A percentile compares a stretch with the other conserved stretches of the same genome.
Evolutionary conservation across 257 asterid species (phyloP).

Genomic region (Plantago major): DNA sequence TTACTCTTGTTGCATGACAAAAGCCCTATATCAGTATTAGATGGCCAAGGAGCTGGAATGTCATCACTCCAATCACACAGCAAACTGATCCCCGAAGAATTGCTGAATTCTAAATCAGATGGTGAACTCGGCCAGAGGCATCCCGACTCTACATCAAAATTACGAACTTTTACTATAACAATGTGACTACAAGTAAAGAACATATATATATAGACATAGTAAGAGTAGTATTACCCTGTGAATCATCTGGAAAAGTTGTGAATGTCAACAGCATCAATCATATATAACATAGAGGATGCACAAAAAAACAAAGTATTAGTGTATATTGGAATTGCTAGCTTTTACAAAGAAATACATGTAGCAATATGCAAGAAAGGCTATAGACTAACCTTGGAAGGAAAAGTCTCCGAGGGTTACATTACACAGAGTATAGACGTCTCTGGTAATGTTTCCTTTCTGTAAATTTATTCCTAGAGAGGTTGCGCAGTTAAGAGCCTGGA

Average conservation of each 20-base stretch:
- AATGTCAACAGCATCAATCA: conserved; percentile 34
- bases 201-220: too few relatives aligned
- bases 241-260: conserved; percentile 51
- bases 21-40: conserved; percentile 49
- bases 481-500: conserved; percentile 96
- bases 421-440: conserved; percentile 67
- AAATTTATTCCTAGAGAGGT: conserved; percentile 73
- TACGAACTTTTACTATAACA: too few relatives aligned
- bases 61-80: conserved; percentile 92
- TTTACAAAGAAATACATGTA: conserved; percentile 1
- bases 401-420: conserved; percentile 87
- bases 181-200: too few relatives aligned
- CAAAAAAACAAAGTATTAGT: conserved; percentile 33
- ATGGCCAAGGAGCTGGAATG: conserved; percentile 99
- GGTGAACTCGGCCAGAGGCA: conserved; percentile 97
- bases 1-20: conserved; percentile 89
- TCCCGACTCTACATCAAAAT: conserved; percentile 56
- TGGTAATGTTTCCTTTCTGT: conserved; percentile 64
- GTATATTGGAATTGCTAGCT: conserved; percentile 16
- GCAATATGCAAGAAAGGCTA: conserved; percentile 15
- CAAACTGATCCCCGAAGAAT: conserved; percentile 68
- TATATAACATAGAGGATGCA: too few relatives aligned
- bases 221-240: conserved; percentile 68
- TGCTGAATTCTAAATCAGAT: conserved; percentile 74
- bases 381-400: conserved; percentile 93